phyloP scores from a whole-genome alignment of 352 stramenopile species.

The Phytophthora meadii region DNA sequence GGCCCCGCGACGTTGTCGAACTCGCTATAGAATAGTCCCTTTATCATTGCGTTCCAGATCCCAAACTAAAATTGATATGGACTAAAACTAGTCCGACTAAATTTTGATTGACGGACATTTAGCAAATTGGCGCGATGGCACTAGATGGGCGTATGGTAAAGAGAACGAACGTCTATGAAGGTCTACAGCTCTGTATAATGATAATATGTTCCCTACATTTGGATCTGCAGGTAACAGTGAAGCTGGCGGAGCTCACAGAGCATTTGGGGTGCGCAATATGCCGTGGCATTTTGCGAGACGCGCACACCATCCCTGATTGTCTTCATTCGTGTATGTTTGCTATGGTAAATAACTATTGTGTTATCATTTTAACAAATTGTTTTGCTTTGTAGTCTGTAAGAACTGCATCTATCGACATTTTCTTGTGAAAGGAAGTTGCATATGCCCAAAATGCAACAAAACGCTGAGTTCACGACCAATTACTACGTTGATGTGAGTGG shows the following conservation, averaged over 20 bases:
- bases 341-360: background rate
- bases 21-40: constrained; percentile 92
- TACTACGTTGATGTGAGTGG: constrained; percentile 66
- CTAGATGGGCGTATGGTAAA: constrained; percentile 40
- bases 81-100: constrained; percentile 1
- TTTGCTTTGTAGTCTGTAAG: constrained; percentile 74
- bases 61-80: too few species aligned
- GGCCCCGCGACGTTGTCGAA: constrained; percentile 93
- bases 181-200: background rate
- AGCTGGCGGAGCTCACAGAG: constrained; percentile 60
- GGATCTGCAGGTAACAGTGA: constrained; percentile 51
- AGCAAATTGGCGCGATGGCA: constrained; percentile 27
- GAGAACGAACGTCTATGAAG: background rate
- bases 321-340: constrained; percentile 75
- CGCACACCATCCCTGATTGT: constrained; percentile 84
- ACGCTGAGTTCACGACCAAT: constrained; percentile 62
- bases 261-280: constrained; percentile 76
- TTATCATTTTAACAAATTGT: background rate
- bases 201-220: background rate
- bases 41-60: constrained; percentile 55
- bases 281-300: constrained; percentile 69
- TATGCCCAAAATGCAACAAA: constrained; percentile 71
- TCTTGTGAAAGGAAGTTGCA: constrained; percentile 58
- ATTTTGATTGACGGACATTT: constrained; percentile 11
- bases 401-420: constrained; percentile 87